Percentiles rank a stretch among this genome's conserved stretches.
Evolutionary conservation across 2,329 filamentous ascomycete genomes (phyloP).

Genomic region (Monilinia fructigena): DNA sequence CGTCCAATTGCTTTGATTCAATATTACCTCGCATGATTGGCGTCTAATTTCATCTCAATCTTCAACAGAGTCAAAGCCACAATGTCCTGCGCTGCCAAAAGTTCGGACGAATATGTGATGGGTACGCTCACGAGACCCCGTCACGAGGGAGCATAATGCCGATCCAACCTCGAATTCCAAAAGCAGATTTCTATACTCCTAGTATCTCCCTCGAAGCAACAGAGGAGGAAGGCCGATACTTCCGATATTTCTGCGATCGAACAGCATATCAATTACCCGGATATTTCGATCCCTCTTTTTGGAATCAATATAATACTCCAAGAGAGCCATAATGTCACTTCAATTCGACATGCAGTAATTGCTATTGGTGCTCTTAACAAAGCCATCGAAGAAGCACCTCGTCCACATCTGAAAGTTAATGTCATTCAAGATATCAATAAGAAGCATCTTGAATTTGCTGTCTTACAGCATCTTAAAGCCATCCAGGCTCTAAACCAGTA

Average conservation of each 20-base stretch:
- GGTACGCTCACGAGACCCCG: conserved; percentile 48
- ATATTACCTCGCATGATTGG: neutral
- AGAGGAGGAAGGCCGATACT: conserved; percentile 57
- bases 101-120: conserved; percentile 58
- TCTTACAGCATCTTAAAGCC: conserved; percentile 58
- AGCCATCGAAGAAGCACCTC: conserved; percentile 50
- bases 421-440: conserved; percentile 45
- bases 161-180: conserved; percentile 39
- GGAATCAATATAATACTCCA: conserved; percentile 60
- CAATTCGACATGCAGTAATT: conserved; percentile 65
- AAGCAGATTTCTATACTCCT: conserved; percentile 29
- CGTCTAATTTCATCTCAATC: neutral
- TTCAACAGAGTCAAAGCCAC: conserved; percentile 52
- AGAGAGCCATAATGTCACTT: conserved; percentile 58
- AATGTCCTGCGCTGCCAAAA: conserved; percentile 60
- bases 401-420: conserved; percentile 36
- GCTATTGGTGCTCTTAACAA: conserved; percentile 66
- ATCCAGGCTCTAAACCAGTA: conserved; percentile 51
- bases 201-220: conserved; percentile 49
- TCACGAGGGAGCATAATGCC: conserved; percentile 16
- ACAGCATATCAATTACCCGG: conserved; percentile 63
- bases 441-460: conserved; percentile 58
- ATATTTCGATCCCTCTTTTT: conserved; percentile 64
- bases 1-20: neutral
- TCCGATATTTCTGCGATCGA: conserved; percentile 58